Base-by-base conservation (phyloP, 441 rosid genomes). In the Erodium moschatum region DNA sequence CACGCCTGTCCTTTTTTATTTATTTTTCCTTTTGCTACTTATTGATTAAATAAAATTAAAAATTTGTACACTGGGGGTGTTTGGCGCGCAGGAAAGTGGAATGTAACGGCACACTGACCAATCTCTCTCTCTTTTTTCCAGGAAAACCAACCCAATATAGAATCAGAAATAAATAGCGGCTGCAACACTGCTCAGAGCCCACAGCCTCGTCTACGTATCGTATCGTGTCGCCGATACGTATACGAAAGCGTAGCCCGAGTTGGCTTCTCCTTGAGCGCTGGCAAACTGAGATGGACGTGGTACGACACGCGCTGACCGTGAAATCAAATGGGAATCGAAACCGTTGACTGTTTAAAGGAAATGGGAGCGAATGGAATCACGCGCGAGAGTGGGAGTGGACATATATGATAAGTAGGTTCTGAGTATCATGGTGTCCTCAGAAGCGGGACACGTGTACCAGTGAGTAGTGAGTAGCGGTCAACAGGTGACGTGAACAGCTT, bases 1-100 rank as follows among this genome's bases (percentile, higher is more conserved):
- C 88, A 86, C 93, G 89, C 88, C 78, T 82, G 82, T 79, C 64
- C 82, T 70, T 81, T 80, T 63, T 73, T 54, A n/a, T n/a, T 24
- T 24, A 24, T 24, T 24, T 33, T 18, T 52, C 60, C n/a, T 27
- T 64, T 27, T 58, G 12, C 54, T 33, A 33, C 12, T 6, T 29
- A 27, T 67, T 2, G 6, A 40, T 63, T 38, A 18, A 18, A 19
- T 60, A 7, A 60, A 19, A 19, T 19, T 60, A 60, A 60, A 60
- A 61, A 8, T 21, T 20, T 11, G 61, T 1, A 21, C 61, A 40
- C 68, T 27, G 63, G 79, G 69, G 72, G 69, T 66, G 61, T 80
- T 74, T 74, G 79, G 84, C 81, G 78, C 81, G 74, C 74, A 70
- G 72, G 69, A 77, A 74, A 77, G 69, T n/a, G 54, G 20, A 52